phyloP scores from a whole-genome alignment of 306 rosid genomes.

The Senna tora region DNA sequence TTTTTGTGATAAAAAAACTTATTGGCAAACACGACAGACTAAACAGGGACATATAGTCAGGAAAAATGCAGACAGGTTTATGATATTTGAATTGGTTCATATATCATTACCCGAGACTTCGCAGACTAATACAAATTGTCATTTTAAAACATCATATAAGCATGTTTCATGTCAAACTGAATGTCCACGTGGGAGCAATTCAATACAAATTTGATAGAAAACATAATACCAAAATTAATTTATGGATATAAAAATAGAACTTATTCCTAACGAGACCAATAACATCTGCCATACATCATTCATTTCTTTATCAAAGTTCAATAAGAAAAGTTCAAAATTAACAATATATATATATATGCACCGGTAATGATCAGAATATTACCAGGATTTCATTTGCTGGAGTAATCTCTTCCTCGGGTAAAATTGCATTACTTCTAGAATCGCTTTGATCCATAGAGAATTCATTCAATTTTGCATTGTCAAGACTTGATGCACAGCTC shows the following conservation, averaged over 20 bases:
- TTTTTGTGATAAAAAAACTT: too few species aligned
- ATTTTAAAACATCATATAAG: too few species aligned
- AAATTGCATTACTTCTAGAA: constrained; percentile 30
- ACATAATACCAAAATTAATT: not conserved
- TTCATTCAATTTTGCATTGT: constrained; percentile 42
- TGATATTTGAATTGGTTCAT: not conserved
- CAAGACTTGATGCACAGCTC: constrained; percentile 72
- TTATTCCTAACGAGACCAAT: constrained; percentile 1
- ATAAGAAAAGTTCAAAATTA: not conserved
- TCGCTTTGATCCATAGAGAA: constrained; percentile 43
- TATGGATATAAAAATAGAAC: not conserved
- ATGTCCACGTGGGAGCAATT: too few species aligned
- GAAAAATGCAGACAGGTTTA: not conserved
- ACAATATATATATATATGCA: too few species aligned
- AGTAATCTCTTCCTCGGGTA: constrained; percentile 39
- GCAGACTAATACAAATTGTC: not conserved
- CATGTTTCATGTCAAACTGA: too few species aligned
- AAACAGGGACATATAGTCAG: too few species aligned
- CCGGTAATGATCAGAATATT: constrained; percentile 38
- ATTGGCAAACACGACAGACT: too few species aligned
- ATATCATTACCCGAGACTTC: not conserved
- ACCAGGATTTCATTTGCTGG: constrained; percentile 52
- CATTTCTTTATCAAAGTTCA: constrained; percentile 19
- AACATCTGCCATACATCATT: constrained; percentile 8
- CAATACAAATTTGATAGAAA: not conserved